Percentiles rank a stretch among this genome's conserved stretches.
phyloP scores from a whole-genome alignment of 148 eudicot species.

The Rhododendron molle region DNA sequence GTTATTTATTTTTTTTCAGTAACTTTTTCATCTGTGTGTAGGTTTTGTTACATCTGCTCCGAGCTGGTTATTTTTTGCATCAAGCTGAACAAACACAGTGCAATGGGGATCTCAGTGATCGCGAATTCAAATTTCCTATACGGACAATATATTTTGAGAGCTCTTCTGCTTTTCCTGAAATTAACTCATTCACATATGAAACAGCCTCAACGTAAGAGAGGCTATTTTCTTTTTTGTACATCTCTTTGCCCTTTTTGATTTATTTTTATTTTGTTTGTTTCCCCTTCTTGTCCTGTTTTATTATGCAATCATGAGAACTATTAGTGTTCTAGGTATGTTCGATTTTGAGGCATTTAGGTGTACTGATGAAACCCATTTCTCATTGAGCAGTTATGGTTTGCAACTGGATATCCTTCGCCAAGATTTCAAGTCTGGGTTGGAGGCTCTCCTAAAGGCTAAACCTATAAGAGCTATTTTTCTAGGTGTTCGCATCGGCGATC shows the following conservation, averaged over 20 bases:
- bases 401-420: constrained; percentile 80
- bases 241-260: not conserved
- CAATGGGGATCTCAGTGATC: constrained; percentile 33
- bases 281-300: not conserved
- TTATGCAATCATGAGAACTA: not conserved
- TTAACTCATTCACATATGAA: constrained; percentile 89
- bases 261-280: not conserved
- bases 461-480: constrained; percentile 91
- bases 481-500: constrained; percentile 96
- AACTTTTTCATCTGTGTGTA: constrained; percentile 16
- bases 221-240: constrained; percentile 4
- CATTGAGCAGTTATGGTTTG: constrained; percentile 58
- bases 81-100: constrained; percentile 28
- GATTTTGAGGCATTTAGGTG: not conserved
- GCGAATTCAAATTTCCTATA: constrained; percentile 55
- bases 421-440: constrained; percentile 96
- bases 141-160: constrained; percentile 93
- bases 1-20: not conserved
- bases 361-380: constrained; percentile 4
- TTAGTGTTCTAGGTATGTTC: not conserved
- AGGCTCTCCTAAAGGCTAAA: constrained; percentile 63
- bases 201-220: constrained; percentile 62
- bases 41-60: constrained; percentile 90
- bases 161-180: constrained; percentile 75
- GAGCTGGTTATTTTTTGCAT: constrained; percentile 86